phyloP scores from a whole-genome alignment of 306 rosid species.

The Vicia villosa region DNA sequence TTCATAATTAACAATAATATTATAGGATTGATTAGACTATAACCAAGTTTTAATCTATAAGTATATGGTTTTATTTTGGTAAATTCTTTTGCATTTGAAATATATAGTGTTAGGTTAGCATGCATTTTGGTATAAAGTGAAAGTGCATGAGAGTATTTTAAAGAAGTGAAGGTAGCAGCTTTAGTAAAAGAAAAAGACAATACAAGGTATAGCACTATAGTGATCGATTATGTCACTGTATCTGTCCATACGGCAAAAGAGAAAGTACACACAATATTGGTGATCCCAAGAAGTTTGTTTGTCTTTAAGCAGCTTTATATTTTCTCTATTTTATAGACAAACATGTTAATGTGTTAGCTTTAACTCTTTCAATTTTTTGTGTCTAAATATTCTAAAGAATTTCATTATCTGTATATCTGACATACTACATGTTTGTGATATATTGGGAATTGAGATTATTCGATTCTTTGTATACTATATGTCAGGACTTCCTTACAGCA shows the following conservation, averaged over 20 bases:
- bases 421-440: not conserved
- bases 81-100: not conserved
- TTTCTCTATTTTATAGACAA: conserved; percentile 19
- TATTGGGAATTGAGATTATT: conserved; percentile 21
- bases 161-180: conserved; percentile 54
- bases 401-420: not conserved
- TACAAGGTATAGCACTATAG: not conserved
- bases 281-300: conserved; percentile 76
- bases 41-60: too few species aligned
- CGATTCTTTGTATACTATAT: not conserved
- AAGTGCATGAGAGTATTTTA: conserved; percentile 33
- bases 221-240: conserved; percentile 21
- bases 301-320: conserved; percentile 51
- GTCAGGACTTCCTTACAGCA: conserved; percentile 11
- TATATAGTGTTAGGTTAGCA: conserved; percentile 24
- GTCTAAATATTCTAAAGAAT: not conserved
- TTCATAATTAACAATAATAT: too few species aligned
- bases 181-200: conserved; percentile 53
- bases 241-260: conserved; percentile 32
- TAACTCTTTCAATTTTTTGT: too few species aligned
- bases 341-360: not conserved
- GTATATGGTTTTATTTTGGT: not conserved
- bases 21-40: too few species aligned
- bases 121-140: conserved; percentile 43
- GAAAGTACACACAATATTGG: conserved; percentile 53